phyloP scores from a whole-genome alignment of 2,329 filamentous ascomycete species.

The Aspergillus sp. region DNA sequence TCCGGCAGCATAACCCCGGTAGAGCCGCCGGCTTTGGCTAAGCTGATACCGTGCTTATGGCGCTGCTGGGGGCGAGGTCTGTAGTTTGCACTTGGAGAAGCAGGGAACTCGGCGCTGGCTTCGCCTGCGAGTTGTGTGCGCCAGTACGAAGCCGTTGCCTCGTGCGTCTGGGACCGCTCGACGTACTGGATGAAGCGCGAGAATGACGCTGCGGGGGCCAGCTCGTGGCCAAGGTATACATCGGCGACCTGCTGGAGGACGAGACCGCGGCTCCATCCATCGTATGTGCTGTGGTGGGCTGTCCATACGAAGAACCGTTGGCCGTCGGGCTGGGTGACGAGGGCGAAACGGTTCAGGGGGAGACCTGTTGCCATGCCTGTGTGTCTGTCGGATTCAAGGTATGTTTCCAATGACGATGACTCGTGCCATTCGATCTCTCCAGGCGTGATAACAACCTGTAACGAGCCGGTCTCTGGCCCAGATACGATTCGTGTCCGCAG shows the following conservation, averaged over 20 bases:
- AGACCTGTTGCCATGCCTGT: not conserved
- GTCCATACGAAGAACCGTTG: conserved; percentile 36
- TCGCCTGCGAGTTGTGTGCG: not conserved
- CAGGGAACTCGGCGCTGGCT: not conserved
- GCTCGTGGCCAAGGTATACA: not conserved
- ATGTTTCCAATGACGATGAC: not conserved
- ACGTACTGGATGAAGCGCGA: not conserved
- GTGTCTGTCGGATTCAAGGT: not conserved
- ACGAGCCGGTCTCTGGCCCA: not conserved
- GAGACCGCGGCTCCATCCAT: conserved; percentile 28
- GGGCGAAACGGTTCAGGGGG: conserved; percentile 2
- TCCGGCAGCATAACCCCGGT: not conserved
- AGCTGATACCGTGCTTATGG: not conserved
- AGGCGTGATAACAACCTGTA: not conserved
- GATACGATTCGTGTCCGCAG: not conserved
- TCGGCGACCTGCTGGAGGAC: not conserved
- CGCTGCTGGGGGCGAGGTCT: not conserved
- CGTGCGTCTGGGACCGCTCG: not conserved
- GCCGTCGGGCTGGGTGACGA: not conserved
- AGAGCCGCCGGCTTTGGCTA: not conserved
- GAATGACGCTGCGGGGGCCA: not conserved
- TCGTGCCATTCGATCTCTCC: not conserved
- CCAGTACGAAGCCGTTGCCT: not conserved
- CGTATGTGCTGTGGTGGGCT: conserved; percentile 45
- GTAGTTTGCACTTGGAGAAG: not conserved